Base-by-base conservation (phyloP, 2,329 filamentous ascomycete genomes). In the Fusarium sp. region DNA sequence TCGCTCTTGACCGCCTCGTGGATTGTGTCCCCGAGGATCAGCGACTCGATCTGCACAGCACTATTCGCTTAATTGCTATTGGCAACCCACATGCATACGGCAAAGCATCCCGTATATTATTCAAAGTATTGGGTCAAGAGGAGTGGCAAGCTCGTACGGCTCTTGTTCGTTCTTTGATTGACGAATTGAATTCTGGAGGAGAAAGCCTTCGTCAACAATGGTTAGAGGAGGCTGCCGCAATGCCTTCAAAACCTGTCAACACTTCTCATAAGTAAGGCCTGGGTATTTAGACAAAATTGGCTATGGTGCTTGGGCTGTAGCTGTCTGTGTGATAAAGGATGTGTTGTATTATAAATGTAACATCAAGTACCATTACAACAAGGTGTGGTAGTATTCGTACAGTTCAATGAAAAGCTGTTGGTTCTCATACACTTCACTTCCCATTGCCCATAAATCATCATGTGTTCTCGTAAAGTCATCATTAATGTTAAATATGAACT, bases 71-170 rank as follows among this genome's bases (percentile, higher is more conserved):
- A 9, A 62, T 78, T 17, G 74, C 72, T 28, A 72, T 77, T 4
- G 78, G 78, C 3, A 71, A 69, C 21, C 60, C 70, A 15, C 65
- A 75, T 9, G 73, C 75, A 15, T 68, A 70, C 66, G 74, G 44
- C 69, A 77, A 69, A 70, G 68, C 70, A 68, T 75, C 58, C 43
- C 73, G 26, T 53, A 66, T 74, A 11, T 68, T 80, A 55, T 73
- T 81, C 30, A 62, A 63, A 19, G 62, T 80, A n/a, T 58, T 81
- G 1, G 79, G 79, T 6, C 71, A 73, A 34, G 70, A 78, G 2
- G 79, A 81, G 61, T 79, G 77, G 77, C 60, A 48, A 9, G 40
- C 60, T 43, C 74, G 78, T 6, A 63, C 76, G 5, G 51, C 48
- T 8, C 47, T 70, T 21, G 72, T 78, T 4, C 65, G 61, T 10